Conservation (phyloP, 1,139 yeast genomes). For the Debaryomyces nepalensis region DNA sequence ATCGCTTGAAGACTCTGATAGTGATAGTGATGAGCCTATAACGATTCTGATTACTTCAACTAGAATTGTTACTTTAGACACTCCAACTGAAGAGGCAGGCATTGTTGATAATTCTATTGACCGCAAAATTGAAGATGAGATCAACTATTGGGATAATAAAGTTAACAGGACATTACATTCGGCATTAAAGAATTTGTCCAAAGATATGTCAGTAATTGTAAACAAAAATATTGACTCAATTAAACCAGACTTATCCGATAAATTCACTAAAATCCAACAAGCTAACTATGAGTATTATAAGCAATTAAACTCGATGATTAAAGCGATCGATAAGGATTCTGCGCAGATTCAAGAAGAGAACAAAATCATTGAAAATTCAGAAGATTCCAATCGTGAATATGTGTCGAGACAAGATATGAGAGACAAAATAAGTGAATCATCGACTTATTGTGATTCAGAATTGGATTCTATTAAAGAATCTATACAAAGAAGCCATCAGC, state of each 20-base stretch:
- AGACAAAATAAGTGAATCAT: conserved; percentile 48
- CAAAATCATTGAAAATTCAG: conserved; percentile 27
- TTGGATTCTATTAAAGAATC: conserved; percentile 38
- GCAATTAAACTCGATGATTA: conserved; percentile 49
- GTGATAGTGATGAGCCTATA: conserved; percentile 26
- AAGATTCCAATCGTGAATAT: conserved; percentile 33
- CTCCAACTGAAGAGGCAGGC: conserved; percentile 19
- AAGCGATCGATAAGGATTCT: conserved; percentile 53
- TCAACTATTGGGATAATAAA: conserved; percentile 37
- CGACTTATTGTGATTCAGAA: conserved; percentile 39
- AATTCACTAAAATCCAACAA: conserved; percentile 48
- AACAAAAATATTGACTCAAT: conserved; percentile 35
- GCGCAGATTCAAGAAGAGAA: conserved; percentile 48
- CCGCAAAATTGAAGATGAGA: conserved; percentile 31
- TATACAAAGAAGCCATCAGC: conserved; percentile 40
- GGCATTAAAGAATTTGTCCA: conserved; percentile 46
- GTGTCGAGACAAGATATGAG: conserved; percentile 65
- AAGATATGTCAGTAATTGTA: conserved; percentile 45
- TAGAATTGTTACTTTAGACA: conserved; percentile 26
- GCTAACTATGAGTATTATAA: conserved; percentile 50
- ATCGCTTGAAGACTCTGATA: conserved; percentile 1
- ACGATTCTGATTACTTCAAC: conserved; percentile 38
- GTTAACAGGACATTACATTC: conserved; percentile 47
- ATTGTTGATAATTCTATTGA: conserved; percentile 21
- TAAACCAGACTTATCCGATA: conserved; percentile 42